A percentile compares a stretch with the other conserved stretches of the same genome.
These are phyloP conservation scores for Zanthoxylum bungeanum DNA, from an alignment of 345 rosid genomes.

Conservation along the genomic window DNA sequence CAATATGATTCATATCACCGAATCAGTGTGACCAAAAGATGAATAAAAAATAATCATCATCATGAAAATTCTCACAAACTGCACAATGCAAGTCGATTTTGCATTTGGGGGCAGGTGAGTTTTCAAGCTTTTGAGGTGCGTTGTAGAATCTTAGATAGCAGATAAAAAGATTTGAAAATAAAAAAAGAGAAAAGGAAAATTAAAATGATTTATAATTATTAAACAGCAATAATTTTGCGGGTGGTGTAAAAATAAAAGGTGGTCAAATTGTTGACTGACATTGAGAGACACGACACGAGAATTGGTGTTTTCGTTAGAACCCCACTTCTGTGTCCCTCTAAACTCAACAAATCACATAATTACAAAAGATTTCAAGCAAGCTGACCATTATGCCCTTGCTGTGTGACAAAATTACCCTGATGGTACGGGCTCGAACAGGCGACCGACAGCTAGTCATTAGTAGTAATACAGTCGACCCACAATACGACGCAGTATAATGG, in stretches of 20 bases:
- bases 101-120: not conserved
- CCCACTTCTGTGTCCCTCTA: slow-evolving; percentile 7
- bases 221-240: slow-evolving; percentile 43
- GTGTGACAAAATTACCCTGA: not conserved
- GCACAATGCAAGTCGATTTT: not conserved
- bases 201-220: slow-evolving; percentile 42
- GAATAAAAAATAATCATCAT: not conserved
- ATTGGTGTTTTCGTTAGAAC: slow-evolving; percentile 15
- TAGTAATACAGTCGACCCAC: not conserved
- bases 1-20: not conserved
- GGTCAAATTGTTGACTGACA: slow-evolving; percentile 55
- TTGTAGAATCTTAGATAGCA: not conserved
- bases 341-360: not conserved
- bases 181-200: no score
- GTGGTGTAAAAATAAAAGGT: slow-evolving; percentile 15
- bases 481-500: slow-evolving; percentile 2
- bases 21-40: slow-evolving; percentile 6
- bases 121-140: not conserved
- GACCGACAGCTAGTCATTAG: not conserved
- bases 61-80: not conserved
- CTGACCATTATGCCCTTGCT: slow-evolving; percentile 1
- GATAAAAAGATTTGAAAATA: not conserved
- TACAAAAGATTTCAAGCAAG: not conserved
- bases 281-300: slow-evolving; percentile 22
- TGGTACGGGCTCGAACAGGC: not conserved